Conservation (phyloP, 2,329 filamentous ascomycete species). For the Colletotrichum musae region DNA sequence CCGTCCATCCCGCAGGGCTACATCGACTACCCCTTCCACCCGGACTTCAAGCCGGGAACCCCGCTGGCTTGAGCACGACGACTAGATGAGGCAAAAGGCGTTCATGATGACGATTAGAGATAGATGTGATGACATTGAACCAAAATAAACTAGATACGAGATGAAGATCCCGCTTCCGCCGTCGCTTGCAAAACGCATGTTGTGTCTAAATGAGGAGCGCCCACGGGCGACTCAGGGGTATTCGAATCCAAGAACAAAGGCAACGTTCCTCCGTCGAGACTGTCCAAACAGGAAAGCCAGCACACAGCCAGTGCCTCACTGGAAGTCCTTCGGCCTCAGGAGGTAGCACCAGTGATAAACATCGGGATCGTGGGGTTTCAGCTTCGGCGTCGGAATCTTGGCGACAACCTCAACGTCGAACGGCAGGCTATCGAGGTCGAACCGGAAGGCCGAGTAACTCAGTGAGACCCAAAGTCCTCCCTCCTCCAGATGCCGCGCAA, state of each 20-base stretch:
- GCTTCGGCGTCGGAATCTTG: conserved; percentile 59
- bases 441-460: conserved; percentile 61
- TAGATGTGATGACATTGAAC: conserved; percentile 4
- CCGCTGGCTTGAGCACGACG: conserved; percentile 14
- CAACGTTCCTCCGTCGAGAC: neutral
- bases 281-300: neutral
- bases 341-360: conserved; percentile 63
- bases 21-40: conserved; percentile 47
- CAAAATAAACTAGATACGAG: conserved; percentile 8
- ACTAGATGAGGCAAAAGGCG: neutral
- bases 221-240: too few relatives aligned
- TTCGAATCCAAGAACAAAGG: too few relatives aligned
- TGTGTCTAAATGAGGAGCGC: too few relatives aligned
- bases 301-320: neutral
- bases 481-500: conserved; percentile 52
- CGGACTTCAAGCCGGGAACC: conserved; percentile 26
- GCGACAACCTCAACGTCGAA: conserved; percentile 59
- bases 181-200: neutral
- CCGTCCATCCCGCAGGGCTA: conserved; percentile 44
- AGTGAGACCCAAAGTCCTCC: conserved; percentile 63
- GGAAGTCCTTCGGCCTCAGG: conserved; percentile 49
- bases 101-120: neutral
- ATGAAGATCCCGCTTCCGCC: neutral
- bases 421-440: conserved; percentile 53
- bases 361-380: conserved; percentile 59